Conservation (phyloP, 78 protist species). For the Chrysochromulina tobinii region DNA sequence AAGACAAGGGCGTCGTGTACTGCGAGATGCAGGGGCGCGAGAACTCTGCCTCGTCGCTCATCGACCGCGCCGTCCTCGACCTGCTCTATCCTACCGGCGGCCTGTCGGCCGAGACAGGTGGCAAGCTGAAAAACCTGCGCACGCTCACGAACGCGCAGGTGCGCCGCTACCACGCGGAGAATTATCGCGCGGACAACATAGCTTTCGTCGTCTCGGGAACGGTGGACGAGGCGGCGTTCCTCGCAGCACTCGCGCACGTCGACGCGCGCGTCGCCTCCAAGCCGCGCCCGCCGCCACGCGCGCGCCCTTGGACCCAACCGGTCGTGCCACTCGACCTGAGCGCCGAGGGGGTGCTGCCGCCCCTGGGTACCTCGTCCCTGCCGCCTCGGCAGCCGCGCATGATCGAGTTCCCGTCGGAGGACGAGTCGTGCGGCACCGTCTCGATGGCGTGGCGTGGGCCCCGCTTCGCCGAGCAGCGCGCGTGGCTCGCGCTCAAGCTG, state of each 20-base stretch:
- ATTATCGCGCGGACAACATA: constrained; percentile 69
- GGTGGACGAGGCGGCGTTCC: constrained; percentile 1
- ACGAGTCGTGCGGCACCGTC: constrained; percentile 26
- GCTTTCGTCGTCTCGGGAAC: constrained; percentile 52
- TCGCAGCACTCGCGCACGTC: constrained; percentile 14
- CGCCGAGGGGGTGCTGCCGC: no score
- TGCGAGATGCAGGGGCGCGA: constrained; percentile 74
- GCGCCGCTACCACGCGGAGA: constrained; percentile 49
- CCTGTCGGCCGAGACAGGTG: constrained; percentile 70
- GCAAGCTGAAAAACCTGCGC: constrained; percentile 49
- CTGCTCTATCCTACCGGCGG: constrained; percentile 51
- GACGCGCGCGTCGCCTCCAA: background rate
- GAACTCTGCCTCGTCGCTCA: background rate
- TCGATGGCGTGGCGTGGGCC: constrained; percentile 49
- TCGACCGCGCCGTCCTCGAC: background rate
- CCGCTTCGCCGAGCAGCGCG: background rate
- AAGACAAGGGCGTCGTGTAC: constrained; percentile 72
- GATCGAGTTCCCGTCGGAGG: constrained; percentile 37
- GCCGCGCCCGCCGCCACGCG: background rate
- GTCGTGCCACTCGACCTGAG: no score
- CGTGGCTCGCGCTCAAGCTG: background rate
- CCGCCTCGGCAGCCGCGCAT: no score
- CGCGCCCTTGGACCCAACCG: no score
- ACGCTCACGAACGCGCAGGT: constrained; percentile 29
- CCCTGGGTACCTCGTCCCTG: no score